phyloP scores from a whole-genome alignment of 257 asterid genomes.

The Petunia secreta region DNA sequence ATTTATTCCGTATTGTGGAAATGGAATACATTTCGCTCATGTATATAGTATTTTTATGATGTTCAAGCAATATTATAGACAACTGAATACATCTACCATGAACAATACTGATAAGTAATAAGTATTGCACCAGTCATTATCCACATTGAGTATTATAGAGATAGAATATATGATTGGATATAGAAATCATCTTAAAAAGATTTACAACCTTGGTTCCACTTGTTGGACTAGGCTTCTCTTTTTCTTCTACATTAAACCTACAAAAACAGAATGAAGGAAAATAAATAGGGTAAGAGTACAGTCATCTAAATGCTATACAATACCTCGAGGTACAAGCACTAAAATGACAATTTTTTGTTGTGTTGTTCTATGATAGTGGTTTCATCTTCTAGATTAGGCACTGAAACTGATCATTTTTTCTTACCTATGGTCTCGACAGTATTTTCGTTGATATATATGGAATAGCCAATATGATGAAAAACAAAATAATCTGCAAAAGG shows the following conservation, averaged over 20 bases:
- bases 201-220: background rate
- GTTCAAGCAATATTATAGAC: background rate
- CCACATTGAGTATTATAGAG: too few species aligned
- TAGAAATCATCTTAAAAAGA: background rate
- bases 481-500: slow-evolving; percentile 55
- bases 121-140: too few species aligned
- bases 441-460: too few species aligned
- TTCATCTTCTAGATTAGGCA: too few species aligned
- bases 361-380: too few species aligned
- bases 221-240: background rate
- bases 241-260: slow-evolving; percentile 3
- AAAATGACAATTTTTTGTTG: too few species aligned
- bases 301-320: background rate
- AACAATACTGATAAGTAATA: too few species aligned
- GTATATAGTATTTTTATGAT: background rate
- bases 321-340: too few species aligned
- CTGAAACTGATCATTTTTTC: too few species aligned
- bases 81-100: too few species aligned
- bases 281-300: background rate
- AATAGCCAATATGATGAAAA: slow-evolving; percentile 61
- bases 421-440: too few species aligned
- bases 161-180: background rate
- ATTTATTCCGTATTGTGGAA: too few species aligned
- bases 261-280: background rate
- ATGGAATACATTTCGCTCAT: background rate